Evolutionary conservation across 768 basidiomycete species (phyloP), one percentile per base, ranked within the genome.

Genomic region (Bullera alba): DNA sequence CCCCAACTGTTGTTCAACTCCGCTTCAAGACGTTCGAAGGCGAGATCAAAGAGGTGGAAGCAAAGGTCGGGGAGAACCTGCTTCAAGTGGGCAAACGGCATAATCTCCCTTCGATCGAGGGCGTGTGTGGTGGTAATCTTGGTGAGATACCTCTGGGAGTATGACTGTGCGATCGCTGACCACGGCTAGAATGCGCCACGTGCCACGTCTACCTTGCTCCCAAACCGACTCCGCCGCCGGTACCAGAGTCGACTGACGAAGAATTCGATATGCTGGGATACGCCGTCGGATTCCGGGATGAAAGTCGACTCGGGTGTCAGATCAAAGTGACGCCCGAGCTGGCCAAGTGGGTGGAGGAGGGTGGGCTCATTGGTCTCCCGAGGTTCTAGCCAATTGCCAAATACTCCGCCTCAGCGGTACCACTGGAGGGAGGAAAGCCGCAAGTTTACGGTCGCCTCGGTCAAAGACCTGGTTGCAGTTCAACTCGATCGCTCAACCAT

Each of bases 211-310:
- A 71, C 45, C 32, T 71, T 12, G 37, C 54, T 5, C 44, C 52
- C 4, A 26, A 32, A 4, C 41, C 53, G 2, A 34, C 52, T 4
- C 41, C 46, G 6, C 46, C 56, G 0, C 63, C 63, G 1, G 50
- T 60, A 5, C 35, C 53, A 3, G 57, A 63, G 39, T 30, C 64
- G 12, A 37, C 59, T 8, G 70, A 71, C 12, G 63, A 59, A 5
- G 70, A 71, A 44, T 38, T 53, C 27, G 70, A 71, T 48, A 69
- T 71, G 70, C 50, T 71, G 5, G 67, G 61, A 5, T 71, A 71
- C 53, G 70, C 67, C 2, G 25, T 69, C 3, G 61, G 53, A 3
- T 63, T 61, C 26, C 46, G 49, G 21, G 65, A 58, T 0, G 47
- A 67, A 32, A 63, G 61, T 23, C 49, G 70, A 32, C 46, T 71